Percentiles rank a stretch among this genome's conserved stretches.
These are phyloP conservation scores for Oryza rufipogon DNA, from an alignment of 176 grass and related monocot genomes.

Conservation along the genomic window DNA sequence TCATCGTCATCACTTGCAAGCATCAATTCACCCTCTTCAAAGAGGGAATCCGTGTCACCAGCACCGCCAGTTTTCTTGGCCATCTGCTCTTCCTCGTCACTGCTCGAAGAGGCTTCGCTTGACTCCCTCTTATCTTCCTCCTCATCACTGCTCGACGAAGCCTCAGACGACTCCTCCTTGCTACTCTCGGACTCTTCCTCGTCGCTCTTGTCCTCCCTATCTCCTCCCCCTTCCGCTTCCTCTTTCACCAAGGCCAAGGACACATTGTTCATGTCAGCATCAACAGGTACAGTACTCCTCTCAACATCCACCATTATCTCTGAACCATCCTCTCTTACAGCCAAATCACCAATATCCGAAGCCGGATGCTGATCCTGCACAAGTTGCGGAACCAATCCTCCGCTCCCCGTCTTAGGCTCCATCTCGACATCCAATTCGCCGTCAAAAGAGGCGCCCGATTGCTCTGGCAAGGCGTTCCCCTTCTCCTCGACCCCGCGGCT, in stretches of 20 bases:
- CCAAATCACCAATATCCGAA: slow-evolving; percentile 26
- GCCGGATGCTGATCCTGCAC: slow-evolving; percentile 10
- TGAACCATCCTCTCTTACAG: neutral
- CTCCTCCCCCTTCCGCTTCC: neutral
- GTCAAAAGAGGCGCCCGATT: neutral
- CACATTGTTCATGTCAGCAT: slow-evolving; percentile 11
- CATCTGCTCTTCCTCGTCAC: slow-evolving; percentile 33
- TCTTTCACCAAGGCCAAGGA: neutral
- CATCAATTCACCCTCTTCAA: slow-evolving; percentile 83
- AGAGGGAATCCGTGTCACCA: slow-evolving; percentile 35
- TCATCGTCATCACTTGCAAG: slow-evolving; percentile 37
- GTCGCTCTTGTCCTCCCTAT: slow-evolving; percentile 30
- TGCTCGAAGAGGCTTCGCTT: slow-evolving; percentile 42
- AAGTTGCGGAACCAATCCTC: slow-evolving; percentile 4
- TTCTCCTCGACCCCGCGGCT: slow-evolving; percentile 6
- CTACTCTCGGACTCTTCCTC: slow-evolving; percentile 46
- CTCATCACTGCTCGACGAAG: slow-evolving; percentile 47
- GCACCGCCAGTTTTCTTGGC: slow-evolving; percentile 19
- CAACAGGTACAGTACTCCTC: neutral
- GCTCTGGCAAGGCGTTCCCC: neutral
- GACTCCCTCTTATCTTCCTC: slow-evolving; percentile 38
- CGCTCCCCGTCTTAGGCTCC: slow-evolving; percentile 8
- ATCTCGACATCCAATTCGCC: slow-evolving; percentile 17
- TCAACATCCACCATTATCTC: slow-evolving; percentile 7
- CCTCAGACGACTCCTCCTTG: neutral